Base-by-base conservation (phyloP, 768 basidiomycete species). In the Brasilioporus rufonigricans region DNA sequence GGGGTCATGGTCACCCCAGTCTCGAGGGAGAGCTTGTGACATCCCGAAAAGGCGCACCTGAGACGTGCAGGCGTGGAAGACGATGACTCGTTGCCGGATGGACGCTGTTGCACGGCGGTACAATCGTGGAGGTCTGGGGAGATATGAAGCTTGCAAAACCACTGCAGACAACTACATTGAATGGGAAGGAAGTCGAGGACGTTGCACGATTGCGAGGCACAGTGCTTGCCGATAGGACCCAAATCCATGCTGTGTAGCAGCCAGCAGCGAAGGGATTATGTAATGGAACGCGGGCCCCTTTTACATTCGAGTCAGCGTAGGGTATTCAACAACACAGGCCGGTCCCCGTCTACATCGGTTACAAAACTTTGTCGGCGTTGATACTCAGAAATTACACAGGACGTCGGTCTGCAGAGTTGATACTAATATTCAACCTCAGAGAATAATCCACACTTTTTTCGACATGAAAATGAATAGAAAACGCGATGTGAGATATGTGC, bases 171-270 rank as follows among this genome's bases (percentile, higher is more conserved):
- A 27, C 63, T 62, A 65, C 91, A 93, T 47, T 71, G 69, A 55
- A 89, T 84, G n/a, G 91, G 91, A 0, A 93, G 77, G 57, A 92
- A 87, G 71, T 92, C 90, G 60, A 86, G 73, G 33, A 75, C 59
- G 50, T 79, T 76, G 76, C 91, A 93, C 16, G 77, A 70, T 10
- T 74, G 47, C 46, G 80, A 58, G n/a, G 85, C 73, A 66, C 91
- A 93, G 59, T 81, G 84, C 43, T 78, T 74, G 51, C 91, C 91
- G 56, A 90, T 73, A 23, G 76, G 69, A 36, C 80, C 71, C 48
- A 87, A 61, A 53, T 76, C 76, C 72, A 76, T 53, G 7, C 29
- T 3, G 26, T n/a, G n/a, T 39, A 19, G 11, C 6, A 31, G 29
- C 6, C 13, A 10, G 32, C 12, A 12, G 5, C 33, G 10, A 14